Evolutionary conservation across 1,284 basidiomycete genomes (phyloP).

Genomic region (Dichomitus squalens): DNA sequence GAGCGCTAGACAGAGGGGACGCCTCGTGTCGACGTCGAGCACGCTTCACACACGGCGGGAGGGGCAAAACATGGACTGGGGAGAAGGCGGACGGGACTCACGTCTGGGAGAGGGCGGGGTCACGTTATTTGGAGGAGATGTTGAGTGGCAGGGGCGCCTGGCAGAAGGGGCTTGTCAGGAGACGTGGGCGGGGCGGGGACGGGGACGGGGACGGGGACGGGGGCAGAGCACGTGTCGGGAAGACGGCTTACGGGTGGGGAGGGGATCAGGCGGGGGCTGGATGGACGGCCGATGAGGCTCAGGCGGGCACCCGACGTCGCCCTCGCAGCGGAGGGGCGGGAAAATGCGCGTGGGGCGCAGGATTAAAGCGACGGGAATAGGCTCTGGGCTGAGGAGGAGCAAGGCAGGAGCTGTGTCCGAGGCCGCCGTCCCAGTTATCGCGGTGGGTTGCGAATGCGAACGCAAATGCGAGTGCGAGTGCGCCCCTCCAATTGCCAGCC

Average conservation of each 20-base stretch:
- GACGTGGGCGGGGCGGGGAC: neutral
- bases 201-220: neutral
- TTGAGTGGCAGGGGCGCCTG: conserved; percentile 10
- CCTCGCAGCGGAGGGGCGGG: conserved; percentile 6
- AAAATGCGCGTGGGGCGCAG: neutral
- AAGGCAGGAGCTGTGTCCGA: conserved; percentile 1
- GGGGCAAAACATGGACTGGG: neutral
- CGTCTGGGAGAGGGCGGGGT: conserved; percentile 7
- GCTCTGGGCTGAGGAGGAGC: conserved; percentile 5
- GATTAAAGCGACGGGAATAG: conserved; percentile 3
- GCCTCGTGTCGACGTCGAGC: neutral
- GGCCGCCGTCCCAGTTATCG: conserved; percentile 8
- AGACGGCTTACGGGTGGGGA: conserved; percentile 12
- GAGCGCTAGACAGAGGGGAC: neutral
- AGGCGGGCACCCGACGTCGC: conserved; percentile 2
- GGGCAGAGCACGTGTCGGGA: conserved; percentile 13
- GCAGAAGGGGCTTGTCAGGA: conserved; percentile 12
- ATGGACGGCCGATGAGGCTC: conserved; percentile 10
- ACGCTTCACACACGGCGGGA: neutral
- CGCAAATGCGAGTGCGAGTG: neutral
- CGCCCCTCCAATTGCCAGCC: neutral
- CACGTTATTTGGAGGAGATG: conserved; percentile 16
- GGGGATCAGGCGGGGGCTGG: conserved; percentile 3
- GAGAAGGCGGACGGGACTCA: conserved; percentile 6
- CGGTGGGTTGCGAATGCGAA: neutral